phyloP scores from a whole-genome alignment of 2,329 filamentous ascomycete species.

The Albifimbria verrucaria region DNA sequence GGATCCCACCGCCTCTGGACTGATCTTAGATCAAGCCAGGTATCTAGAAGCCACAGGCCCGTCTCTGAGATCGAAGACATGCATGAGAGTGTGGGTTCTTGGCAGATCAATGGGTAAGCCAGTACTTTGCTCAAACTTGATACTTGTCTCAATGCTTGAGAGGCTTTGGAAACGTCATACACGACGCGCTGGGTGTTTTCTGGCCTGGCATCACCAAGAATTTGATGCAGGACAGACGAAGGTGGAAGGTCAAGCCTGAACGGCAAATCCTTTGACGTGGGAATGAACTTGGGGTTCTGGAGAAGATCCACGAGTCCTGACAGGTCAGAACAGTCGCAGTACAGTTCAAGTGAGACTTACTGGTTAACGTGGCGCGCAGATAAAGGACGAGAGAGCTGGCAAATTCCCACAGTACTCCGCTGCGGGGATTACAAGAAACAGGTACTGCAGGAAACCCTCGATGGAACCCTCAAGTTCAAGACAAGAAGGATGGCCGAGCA shows the following conservation, averaged over 20 bases:
- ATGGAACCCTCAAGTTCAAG: constrained; percentile 46
- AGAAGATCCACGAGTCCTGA: constrained; percentile 31
- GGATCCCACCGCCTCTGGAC: constrained; percentile 35
- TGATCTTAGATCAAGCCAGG: constrained; percentile 38
- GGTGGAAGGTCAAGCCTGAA: constrained; percentile 35
- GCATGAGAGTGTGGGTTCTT: constrained; percentile 27
- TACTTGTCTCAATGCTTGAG: constrained; percentile 46
- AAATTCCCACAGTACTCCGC: constrained; percentile 46
- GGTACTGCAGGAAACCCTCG: constrained; percentile 48
- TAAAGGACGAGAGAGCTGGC: constrained; percentile 43
- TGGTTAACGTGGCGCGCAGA: constrained; percentile 42
- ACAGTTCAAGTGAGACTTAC: constrained; percentile 30
- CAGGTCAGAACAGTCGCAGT: constrained; percentile 11
- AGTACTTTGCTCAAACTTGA: constrained; percentile 41
- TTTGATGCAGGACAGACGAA: constrained; percentile 30
- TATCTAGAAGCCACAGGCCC: constrained; percentile 49
- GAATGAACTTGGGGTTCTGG: constrained; percentile 25
- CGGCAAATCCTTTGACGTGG: constrained; percentile 22
- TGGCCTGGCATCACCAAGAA: constrained; percentile 23
- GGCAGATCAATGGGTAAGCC: constrained; percentile 33
- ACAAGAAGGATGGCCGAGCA: constrained; percentile 52
- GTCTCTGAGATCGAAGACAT: constrained; percentile 35
- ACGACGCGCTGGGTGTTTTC: constrained; percentile 25
- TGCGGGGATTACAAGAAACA: constrained; percentile 42
- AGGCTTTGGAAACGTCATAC: constrained; percentile 36